Base-by-base conservation (phyloP, 2,329 filamentous ascomycete genomes). In the Ilyonectria mors-panacis region DNA sequence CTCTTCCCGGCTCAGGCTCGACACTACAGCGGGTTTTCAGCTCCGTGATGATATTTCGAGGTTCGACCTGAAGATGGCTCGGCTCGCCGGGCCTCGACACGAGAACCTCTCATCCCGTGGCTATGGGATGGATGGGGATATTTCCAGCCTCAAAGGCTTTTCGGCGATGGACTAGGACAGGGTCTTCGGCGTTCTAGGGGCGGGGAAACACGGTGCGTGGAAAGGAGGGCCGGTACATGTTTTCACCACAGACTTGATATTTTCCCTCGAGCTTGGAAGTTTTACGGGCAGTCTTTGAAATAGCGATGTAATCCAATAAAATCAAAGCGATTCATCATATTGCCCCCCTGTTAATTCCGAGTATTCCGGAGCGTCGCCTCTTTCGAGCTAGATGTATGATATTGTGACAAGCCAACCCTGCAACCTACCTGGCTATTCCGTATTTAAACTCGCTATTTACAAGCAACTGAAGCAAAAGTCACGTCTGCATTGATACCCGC, bases 381-480 rank as follows among this genome's bases (percentile, higher is more conserved):
- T n/a, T 5, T 21, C 6, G 10, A 15, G n/a, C 19, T 35, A 12
- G 50, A 33, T 51, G 17, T 15, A 12, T 12, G 13, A 21, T 23
- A 8, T 15, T 30, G 17, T 23, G 26, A 47, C 28, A 15, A 45
- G 17, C n/a, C 12, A 15, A 21, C 50, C 12, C 28, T 53, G 45
- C 7, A 10, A 17, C 23, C 26, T n/a, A 9, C 30, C 12, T 26
- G 10, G 12, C 8, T 19, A 5, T n/a, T n/a, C 8, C 5, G n/a
- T 19, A 42, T n/a, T 4, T 15, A 39, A n/a, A 42, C 15, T 39
- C 13, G 17, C 15, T 28, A 42, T 54, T 39, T 65, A 81, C 65
- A 88, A 79, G 72, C 89, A 91, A 10, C 81, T 83, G 71, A 91
- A 89, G 77, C 89, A 91, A 78, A 90, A 91, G 67, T 88, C 85